These are phyloP conservation scores for Ilyonectria mors-panacis DNA, from an alignment of 2,329 filamentous ascomycete genomes.

Conservation along the genomic window DNA sequence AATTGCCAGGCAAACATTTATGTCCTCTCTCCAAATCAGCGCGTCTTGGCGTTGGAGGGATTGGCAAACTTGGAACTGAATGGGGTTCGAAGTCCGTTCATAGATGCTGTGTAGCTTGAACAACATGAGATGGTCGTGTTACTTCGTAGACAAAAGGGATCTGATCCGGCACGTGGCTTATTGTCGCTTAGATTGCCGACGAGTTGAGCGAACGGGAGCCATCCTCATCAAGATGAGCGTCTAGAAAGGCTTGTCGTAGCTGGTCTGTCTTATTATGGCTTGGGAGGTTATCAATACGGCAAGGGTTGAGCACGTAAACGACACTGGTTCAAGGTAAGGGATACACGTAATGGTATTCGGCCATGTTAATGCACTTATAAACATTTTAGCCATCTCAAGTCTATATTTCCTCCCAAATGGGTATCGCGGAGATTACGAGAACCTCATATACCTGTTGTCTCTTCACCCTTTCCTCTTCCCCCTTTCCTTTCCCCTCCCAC, in stretches of 20 bases:
- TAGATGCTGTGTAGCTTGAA: neutral
- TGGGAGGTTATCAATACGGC: too few species aligned
- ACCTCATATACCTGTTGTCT: neutral
- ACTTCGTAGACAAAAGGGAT: neutral
- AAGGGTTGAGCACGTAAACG: too few species aligned
- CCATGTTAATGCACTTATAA: neutral
- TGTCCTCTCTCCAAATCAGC: neutral
- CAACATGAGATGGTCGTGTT: neutral
- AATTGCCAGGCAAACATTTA: neutral
- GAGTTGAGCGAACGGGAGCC: neutral
- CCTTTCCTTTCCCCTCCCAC: neutral
- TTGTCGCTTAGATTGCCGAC: neutral
- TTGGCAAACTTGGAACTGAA: neutral
- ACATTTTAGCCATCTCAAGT: neutral
- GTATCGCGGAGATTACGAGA: neutral
- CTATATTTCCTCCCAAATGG: neutral
- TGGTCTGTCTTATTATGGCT: neutral
- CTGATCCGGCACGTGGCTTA: neutral
- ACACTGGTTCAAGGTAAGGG: neutral
- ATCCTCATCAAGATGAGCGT: neutral
- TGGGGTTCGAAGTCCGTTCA: slow-evolving; percentile 8
- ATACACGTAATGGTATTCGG: too few species aligned
- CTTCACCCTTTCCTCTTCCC: neutral
- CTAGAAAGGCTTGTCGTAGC: neutral
- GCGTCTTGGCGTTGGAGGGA: neutral